These are phyloP conservation scores for Rhizopogon salebrosus DNA, from an alignment of 768 basidiomycete species.

Conservation along the genomic window DNA sequence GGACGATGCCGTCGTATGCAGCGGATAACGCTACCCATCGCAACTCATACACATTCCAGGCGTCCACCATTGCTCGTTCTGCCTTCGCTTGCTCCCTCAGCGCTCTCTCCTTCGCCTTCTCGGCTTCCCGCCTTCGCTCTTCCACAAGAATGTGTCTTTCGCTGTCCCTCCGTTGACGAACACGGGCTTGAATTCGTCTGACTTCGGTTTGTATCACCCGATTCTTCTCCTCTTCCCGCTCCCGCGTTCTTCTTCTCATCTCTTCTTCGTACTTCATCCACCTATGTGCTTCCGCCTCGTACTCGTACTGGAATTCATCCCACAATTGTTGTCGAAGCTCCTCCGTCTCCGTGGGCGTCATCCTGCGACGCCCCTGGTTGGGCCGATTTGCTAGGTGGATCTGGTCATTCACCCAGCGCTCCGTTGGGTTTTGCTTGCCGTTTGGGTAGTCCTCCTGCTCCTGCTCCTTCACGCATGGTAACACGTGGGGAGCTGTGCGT, in stretches of 20 bases:
- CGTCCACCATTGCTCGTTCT: slow-evolving; percentile 44
- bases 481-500: slow-evolving; percentile 24
- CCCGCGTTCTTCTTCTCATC: slow-evolving; percentile 37
- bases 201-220: slow-evolving; percentile 52
- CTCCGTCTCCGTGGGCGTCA: slow-evolving; percentile 22
- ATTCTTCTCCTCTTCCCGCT: slow-evolving; percentile 37
- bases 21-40: slow-evolving; percentile 52
- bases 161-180: slow-evolving; percentile 44
- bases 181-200: slow-evolving; percentile 45
- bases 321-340: slow-evolving; percentile 35
- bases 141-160: slow-evolving; percentile 44
- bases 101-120: slow-evolving; percentile 37
- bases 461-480: slow-evolving; percentile 47
- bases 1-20: slow-evolving; percentile 32
- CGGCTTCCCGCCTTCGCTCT: slow-evolving; percentile 34
- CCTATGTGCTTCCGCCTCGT: slow-evolving; percentile 45
- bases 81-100: slow-evolving; percentile 35
- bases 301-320: slow-evolving; percentile 49
- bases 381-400: slow-evolving; percentile 30
- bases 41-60: slow-evolving; percentile 61
- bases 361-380: slow-evolving; percentile 19
- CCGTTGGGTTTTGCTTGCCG: slow-evolving; percentile 45
- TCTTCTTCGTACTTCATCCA: slow-evolving; percentile 51
- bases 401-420: slow-evolving; percentile 63
- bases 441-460: slow-evolving; percentile 41